These are phyloP conservation scores for Fusarium nygamai DNA, from an alignment of 2,329 filamentous ascomycete genomes.

Conservation along the genomic window DNA sequence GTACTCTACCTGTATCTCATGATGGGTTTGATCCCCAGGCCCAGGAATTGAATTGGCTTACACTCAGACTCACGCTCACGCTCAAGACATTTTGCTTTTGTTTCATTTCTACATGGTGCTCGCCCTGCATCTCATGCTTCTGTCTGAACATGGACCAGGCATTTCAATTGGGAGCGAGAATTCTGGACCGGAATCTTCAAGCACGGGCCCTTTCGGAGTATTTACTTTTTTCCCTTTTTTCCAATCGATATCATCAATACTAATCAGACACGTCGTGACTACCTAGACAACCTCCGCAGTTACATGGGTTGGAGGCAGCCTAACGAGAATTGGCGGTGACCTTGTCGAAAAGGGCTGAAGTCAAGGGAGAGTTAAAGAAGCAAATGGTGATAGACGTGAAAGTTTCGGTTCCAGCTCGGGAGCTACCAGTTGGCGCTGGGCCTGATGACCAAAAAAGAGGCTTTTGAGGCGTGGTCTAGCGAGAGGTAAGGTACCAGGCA, in stretches of 20 bases:
- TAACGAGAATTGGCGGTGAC: conserved; percentile 7
- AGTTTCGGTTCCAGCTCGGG: conserved; percentile 17
- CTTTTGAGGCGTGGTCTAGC: conserved; percentile 19
- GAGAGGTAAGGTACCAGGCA: conserved; percentile 31
- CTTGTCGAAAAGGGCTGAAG: conserved; percentile 7
- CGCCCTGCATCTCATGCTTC: conserved; percentile 21
- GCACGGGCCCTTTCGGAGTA: conserved; percentile 21
- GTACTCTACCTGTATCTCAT: not conserved
- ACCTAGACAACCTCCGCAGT: conserved; percentile 5
- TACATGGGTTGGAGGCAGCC: conserved; percentile 6
- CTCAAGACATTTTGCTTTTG: conserved; percentile 19
- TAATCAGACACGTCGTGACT: conserved; percentile 10
- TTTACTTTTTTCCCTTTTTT: conserved; percentile 31
- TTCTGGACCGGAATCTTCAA: conserved; percentile 21
- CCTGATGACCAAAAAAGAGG: conserved; percentile 25
- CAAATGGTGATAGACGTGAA: conserved; percentile 2
- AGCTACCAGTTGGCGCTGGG: conserved; percentile 26
- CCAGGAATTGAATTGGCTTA: not conserved
- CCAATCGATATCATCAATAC: not conserved
- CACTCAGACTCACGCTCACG: conserved; percentile 15
- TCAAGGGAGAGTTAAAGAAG: conserved; percentile 6
- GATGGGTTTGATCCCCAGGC: not conserved
- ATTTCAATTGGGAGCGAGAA: not conserved
- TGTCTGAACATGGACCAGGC: conserved; percentile 16
- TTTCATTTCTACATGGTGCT: not conserved